Conservation (phyloP, 192 early-diverging fungal genomes). For the Coemansia sp. region DNA sequence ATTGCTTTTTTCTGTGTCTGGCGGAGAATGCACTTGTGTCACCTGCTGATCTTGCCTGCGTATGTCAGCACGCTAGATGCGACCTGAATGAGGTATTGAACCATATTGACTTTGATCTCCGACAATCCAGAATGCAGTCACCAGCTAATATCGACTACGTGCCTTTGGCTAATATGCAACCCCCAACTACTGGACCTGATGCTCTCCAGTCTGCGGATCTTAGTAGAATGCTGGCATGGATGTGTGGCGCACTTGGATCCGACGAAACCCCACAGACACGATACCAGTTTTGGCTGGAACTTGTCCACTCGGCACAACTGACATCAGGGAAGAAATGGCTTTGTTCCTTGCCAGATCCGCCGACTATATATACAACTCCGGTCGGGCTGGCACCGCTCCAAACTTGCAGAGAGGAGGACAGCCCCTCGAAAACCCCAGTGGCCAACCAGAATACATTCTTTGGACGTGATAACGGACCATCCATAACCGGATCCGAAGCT, state of each 20-base stretch:
- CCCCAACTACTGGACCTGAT: too few relatives aligned
- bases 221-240: slow-evolving; percentile 36
- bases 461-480: too few relatives aligned
- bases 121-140: background rate
- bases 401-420: background rate
- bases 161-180: too few relatives aligned
- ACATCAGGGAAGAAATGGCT: slow-evolving; percentile 8
- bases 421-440: background rate
- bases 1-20: slow-evolving; percentile 45
- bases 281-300: slow-evolving; percentile 31
- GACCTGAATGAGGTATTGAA: slow-evolving; percentile 41
- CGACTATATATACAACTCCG: background rate
- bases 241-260: slow-evolving; percentile 11
- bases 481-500: background rate
- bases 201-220: slow-evolving; percentile 12
- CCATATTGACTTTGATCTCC: slow-evolving; percentile 27
- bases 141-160: background rate
- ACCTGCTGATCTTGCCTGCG: slow-evolving; percentile 17
- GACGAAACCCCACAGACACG: slow-evolving; percentile 38
- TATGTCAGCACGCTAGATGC: slow-evolving; percentile 20
- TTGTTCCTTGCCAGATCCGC: slow-evolving; percentile 33
- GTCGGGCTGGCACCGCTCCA: background rate
- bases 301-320: slow-evolving; percentile 25
- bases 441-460: slow-evolving; percentile 3
- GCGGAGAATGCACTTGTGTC: slow-evolving; percentile 29